These are phyloP conservation scores for Fusarium hostae DNA, from an alignment of 2,329 filamentous ascomycete genomes.

Conservation along the genomic window DNA sequence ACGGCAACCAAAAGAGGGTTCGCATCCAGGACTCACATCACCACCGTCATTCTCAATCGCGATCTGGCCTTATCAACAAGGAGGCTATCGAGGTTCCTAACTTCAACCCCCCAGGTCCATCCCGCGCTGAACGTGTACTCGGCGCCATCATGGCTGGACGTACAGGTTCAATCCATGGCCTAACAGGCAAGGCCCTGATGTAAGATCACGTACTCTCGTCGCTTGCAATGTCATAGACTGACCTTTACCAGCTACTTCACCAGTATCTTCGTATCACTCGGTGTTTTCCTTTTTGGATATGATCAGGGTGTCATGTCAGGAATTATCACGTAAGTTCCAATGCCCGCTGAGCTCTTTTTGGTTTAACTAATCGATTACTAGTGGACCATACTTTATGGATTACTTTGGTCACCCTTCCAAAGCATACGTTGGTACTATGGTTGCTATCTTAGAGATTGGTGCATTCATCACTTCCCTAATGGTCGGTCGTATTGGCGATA, in stretches of 20 bases:
- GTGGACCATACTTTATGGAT: slow-evolving; percentile 86
- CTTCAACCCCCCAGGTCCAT: slow-evolving; percentile 70
- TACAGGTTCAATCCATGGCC: slow-evolving; percentile 81
- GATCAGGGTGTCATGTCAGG: slow-evolving; percentile 91
- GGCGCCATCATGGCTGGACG: slow-evolving; percentile 88
- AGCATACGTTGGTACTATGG: slow-evolving; percentile 94
- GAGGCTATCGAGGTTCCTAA: slow-evolving; percentile 86
- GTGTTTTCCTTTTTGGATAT: slow-evolving; percentile 90
- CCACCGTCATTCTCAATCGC: slow-evolving; percentile 52
- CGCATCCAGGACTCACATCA: slow-evolving; percentile 68
- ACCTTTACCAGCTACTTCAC: slow-evolving; percentile 81
- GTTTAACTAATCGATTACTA: slow-evolving; percentile 54
- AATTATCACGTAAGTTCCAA: slow-evolving; percentile 68
- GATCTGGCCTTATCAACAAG: slow-evolving; percentile 65
- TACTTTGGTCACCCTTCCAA: slow-evolving; percentile 91
- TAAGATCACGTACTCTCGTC: slow-evolving; percentile 56
- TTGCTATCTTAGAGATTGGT: slow-evolving; percentile 94
- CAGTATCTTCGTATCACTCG: slow-evolving; percentile 87
- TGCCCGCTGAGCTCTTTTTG: neutral
- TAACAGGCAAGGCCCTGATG: slow-evolving; percentile 95
- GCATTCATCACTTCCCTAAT: slow-evolving; percentile 89
- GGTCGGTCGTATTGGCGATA: slow-evolving; percentile 89
- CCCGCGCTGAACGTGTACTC: slow-evolving; percentile 75
- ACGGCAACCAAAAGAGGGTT: slow-evolving; percentile 67
- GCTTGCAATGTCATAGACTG: slow-evolving; percentile 21